Conservation (phyloP, 371 early-diverging fungal genomes). For the Mortierella sp. region DNA sequence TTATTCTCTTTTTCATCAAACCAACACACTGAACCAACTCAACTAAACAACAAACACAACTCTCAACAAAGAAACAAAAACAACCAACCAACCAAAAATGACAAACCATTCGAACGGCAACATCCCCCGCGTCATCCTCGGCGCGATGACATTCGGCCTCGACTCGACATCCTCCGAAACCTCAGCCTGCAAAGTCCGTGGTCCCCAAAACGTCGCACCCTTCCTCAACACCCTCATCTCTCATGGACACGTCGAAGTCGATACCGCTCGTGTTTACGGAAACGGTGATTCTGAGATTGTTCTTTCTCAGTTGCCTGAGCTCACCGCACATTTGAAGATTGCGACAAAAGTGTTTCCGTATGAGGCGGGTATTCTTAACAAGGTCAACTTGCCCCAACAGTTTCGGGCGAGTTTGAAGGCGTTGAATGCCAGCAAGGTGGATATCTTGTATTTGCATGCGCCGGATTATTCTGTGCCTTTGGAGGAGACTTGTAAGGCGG, state of each 20-base stretch:
- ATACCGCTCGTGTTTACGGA: conserved; percentile 26
- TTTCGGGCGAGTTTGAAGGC: conserved; percentile 57
- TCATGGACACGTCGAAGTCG: conserved; percentile 19
- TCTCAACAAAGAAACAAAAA: not conserved
- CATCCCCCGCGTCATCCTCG: conserved; percentile 29
- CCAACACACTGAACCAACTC: not conserved
- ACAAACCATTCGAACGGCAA: not conserved
- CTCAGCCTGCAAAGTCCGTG: conserved; percentile 6
- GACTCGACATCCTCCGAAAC: conserved; percentile 6
- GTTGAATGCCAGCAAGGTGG: conserved; percentile 58
- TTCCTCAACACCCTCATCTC: conserved; percentile 12
- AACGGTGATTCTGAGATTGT: conserved; percentile 22
- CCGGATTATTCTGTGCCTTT: conserved; percentile 63
- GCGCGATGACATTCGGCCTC: conserved; percentile 40
- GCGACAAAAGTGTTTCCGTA: conserved; percentile 68
- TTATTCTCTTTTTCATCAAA: not conserved
- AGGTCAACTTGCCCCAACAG: conserved; percentile 60
- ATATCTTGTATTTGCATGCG: conserved; percentile 67
- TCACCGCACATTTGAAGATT: conserved; percentile 9
- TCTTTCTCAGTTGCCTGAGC: conserved; percentile 4
- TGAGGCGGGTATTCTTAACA: conserved; percentile 61
- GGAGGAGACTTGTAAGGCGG: conserved; percentile 58
- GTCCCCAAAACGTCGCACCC: conserved; percentile 1
- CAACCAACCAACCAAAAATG: not conserved
- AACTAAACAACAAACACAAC: not conserved